Evolutionary conservation across 1,284 basidiomycete genomes (phyloP).

Genomic region (Cutaneotrichosporon spelunceum): DNA sequence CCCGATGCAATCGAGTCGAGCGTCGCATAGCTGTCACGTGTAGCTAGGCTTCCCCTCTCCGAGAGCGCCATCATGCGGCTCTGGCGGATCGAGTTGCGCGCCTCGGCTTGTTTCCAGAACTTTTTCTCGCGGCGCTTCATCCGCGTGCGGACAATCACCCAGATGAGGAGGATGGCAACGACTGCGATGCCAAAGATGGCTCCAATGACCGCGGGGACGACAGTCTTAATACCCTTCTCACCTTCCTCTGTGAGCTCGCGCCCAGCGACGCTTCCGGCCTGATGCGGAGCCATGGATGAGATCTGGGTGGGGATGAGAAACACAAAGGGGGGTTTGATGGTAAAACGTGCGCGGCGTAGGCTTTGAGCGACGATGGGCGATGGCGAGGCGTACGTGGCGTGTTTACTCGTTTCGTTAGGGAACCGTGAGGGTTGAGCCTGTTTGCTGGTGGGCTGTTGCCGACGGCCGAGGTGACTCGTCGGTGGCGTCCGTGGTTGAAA

Average conservation of each 20-base stretch:
- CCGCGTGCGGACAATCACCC: not conserved
- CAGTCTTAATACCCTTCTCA: not conserved
- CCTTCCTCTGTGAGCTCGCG: not conserved
- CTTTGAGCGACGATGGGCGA: not conserved
- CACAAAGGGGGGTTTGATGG: not conserved
- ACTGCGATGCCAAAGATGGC: not conserved
- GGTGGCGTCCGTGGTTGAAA: not conserved
- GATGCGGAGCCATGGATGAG: not conserved
- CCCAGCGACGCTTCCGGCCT: not conserved
- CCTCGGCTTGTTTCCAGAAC: slow-evolving; percentile 10
- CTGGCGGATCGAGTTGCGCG: slow-evolving; percentile 6
- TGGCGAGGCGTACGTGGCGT: not conserved
- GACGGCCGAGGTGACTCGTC: not conserved
- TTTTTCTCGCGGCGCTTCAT: slow-evolving; percentile 1
- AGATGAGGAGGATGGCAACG: not conserved
- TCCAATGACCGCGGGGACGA: slow-evolving; percentile 5
- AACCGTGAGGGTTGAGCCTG: not conserved
- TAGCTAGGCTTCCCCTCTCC: not conserved
- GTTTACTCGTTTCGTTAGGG: not conserved
- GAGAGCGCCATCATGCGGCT: slow-evolving; percentile 6
- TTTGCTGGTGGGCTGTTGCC: not conserved
- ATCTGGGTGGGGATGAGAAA: not conserved
- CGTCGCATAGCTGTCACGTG: slow-evolving; percentile 1
- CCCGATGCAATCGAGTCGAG: not conserved
- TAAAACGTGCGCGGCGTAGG: not conserved